phyloP scores from a whole-genome alignment of 2,329 filamentous ascomycete genomes.

The Fusarium phyllophilum region DNA sequence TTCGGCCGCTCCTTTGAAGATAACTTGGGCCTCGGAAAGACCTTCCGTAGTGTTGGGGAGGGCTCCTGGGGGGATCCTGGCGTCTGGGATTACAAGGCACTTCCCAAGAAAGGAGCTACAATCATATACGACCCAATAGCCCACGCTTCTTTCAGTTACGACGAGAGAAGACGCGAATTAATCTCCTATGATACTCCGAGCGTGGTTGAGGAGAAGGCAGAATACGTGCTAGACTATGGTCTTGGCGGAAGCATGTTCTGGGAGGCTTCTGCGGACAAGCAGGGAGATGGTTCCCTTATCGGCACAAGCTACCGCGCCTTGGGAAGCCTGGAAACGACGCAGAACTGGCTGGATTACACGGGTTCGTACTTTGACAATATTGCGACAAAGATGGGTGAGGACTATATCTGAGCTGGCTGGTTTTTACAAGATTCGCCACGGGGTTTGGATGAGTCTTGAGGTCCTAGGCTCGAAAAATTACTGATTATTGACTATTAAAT shows the following conservation, averaged over 20 bases:
- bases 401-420: neutral
- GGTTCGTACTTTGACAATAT: constrained; percentile 67
- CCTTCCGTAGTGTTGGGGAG: constrained; percentile 19
- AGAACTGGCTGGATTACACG: constrained; percentile 25
- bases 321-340: constrained; percentile 12
- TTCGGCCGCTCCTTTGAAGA: constrained; percentile 33
- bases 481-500: neutral
- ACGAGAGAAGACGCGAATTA: constrained; percentile 18
- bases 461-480: neutral
- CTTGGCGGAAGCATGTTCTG: constrained; percentile 37
- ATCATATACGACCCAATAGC: constrained; percentile 19
- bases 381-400: constrained; percentile 17
- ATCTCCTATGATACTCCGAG: constrained; percentile 29
- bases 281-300: constrained; percentile 25
- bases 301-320: constrained; percentile 13
- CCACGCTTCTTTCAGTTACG: constrained; percentile 35
- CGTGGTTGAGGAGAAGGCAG: constrained; percentile 18
- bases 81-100: constrained; percentile 33
- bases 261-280: constrained; percentile 31
- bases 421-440: neutral
- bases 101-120: constrained; percentile 25
- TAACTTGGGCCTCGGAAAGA: constrained; percentile 21
- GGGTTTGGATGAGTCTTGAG: neutral
- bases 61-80: constrained; percentile 29
- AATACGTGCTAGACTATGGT: constrained; percentile 14